Conservation (phyloP, 2,329 filamentous ascomycete species). For the Fusarium mexicanum region DNA sequence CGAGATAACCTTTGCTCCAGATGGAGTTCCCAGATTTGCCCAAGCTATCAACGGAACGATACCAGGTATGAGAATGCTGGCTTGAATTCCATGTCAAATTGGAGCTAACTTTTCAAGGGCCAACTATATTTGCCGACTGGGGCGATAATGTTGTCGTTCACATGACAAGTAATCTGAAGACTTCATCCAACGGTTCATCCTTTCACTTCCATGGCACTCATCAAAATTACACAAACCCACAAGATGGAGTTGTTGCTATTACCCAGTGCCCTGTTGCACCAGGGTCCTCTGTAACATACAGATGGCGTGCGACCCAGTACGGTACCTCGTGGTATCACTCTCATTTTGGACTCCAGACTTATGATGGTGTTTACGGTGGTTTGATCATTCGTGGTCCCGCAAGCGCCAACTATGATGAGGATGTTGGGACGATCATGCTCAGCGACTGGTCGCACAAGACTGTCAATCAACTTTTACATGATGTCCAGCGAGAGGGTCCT, state of each 20-base stretch:
- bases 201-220: slow-evolving; percentile 73
- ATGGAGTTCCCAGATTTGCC: slow-evolving; percentile 55
- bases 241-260: slow-evolving; percentile 65
- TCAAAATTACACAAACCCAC: slow-evolving; percentile 62
- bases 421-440: slow-evolving; percentile 68
- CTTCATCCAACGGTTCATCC: slow-evolving; percentile 63
- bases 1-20: slow-evolving; percentile 54
- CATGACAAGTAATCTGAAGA: slow-evolving; percentile 59
- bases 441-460: slow-evolving; percentile 66
- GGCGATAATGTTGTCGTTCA: slow-evolving; percentile 59
- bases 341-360: slow-evolving; percentile 62
- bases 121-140: slow-evolving; percentile 65
- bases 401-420: slow-evolving; percentile 68
- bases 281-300: slow-evolving; percentile 64
- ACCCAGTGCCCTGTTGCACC: slow-evolving; percentile 64
- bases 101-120: slow-evolving; percentile 47
- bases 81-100: background rate
- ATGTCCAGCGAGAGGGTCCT: slow-evolving; percentile 28
- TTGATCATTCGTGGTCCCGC: slow-evolving; percentile 71
- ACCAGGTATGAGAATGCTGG: slow-evolving; percentile 52
- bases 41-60: slow-evolving; percentile 66
- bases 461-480: slow-evolving; percentile 49
- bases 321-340: slow-evolving; percentile 70
- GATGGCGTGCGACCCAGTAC: slow-evolving; percentile 64
- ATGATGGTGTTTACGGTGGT: slow-evolving; percentile 67